phyloP scores from a whole-genome alignment of 805 yeast genomes.

The Pachysolen tannophilus region DNA sequence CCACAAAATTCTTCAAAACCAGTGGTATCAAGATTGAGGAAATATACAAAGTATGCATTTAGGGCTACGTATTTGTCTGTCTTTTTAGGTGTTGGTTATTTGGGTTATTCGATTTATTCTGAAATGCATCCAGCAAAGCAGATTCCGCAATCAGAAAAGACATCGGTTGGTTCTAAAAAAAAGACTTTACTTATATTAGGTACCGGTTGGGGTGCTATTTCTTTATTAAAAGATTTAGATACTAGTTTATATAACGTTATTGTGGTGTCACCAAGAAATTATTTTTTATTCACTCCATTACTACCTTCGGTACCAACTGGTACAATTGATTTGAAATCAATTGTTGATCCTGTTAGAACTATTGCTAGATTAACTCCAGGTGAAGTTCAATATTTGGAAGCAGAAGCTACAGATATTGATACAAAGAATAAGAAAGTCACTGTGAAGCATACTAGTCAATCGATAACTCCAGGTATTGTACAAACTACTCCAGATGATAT shows the following conservation, averaged over 20 bases:
- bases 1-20: too few relatives aligned
- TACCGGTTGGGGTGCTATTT: conserved; percentile 93
- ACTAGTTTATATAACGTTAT: conserved; percentile 83
- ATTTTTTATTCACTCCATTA: conserved; percentile 92
- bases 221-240: conserved; percentile 77
- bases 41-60: background rate
- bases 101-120: conserved; percentile 53
- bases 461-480: conserved; percentile 33
- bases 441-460: conserved; percentile 48
- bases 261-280: conserved; percentile 89
- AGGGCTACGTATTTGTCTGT: conserved; percentile 42
- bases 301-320: conserved; percentile 95
- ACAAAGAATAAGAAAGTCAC: conserved; percentile 57
- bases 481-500: conserved; percentile 33
- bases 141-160: conserved; percentile 42
- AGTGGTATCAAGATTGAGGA: background rate
- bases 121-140: conserved; percentile 59
- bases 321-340: conserved; percentile 81
- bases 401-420: conserved; percentile 81
- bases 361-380: conserved; percentile 71
- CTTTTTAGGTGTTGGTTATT: conserved; percentile 45
- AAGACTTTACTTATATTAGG: conserved; percentile 76
- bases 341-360: conserved; percentile 86
- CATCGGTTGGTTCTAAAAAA: conserved; percentile 46
- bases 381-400: conserved; percentile 79